phyloP scores from a whole-genome alignment of 2,329 filamentous ascomycete species.

The Hypocreales sp. region DNA sequence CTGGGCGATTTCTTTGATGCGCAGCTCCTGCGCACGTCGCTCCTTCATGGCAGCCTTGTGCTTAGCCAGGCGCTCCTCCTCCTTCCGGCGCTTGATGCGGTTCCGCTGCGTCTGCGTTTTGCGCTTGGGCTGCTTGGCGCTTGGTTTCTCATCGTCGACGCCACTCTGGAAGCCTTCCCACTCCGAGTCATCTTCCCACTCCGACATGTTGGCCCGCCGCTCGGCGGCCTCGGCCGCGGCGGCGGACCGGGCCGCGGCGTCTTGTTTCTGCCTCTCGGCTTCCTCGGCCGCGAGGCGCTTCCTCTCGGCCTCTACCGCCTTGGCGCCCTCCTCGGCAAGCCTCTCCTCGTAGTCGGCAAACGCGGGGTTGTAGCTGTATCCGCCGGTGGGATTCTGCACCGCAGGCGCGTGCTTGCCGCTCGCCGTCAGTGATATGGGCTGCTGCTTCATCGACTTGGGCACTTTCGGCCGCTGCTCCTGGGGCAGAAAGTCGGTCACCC shows the following conservation, averaged over 20 bases:
- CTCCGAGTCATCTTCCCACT: constrained; percentile 76
- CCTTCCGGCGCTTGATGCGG: constrained; percentile 75
- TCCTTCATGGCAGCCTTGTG: constrained; percentile 64
- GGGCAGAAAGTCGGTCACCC: constrained; percentile 42
- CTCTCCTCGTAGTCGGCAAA: constrained; percentile 76
- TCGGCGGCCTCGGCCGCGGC: constrained; percentile 63
- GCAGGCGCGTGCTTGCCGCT: constrained; percentile 67
- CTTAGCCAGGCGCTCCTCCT: constrained; percentile 61
- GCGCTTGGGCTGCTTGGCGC: constrained; percentile 55
- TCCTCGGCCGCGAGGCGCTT: constrained; percentile 53
- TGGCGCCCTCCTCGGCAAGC: constrained; percentile 57
- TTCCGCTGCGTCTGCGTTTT: constrained; percentile 83
- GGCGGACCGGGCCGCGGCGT: constrained; percentile 53
- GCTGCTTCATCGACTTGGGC: constrained; percentile 59
- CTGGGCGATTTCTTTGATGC: constrained; percentile 55
- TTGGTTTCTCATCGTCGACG: constrained; percentile 47
- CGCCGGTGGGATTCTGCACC: constrained; percentile 63
- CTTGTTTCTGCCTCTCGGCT: constrained; percentile 49
- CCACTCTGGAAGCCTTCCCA: constrained; percentile 87
- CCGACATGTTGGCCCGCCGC: constrained; percentile 45
- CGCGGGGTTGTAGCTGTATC: constrained; percentile 83
- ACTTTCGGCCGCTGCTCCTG: constrained; percentile 50
- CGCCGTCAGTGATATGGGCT: constrained; percentile 69
- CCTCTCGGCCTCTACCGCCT: constrained; percentile 65
- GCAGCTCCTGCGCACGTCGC: constrained; percentile 54